Base-by-base conservation (phyloP, 306 rosid species). In the Malus sylvestris region DNA sequence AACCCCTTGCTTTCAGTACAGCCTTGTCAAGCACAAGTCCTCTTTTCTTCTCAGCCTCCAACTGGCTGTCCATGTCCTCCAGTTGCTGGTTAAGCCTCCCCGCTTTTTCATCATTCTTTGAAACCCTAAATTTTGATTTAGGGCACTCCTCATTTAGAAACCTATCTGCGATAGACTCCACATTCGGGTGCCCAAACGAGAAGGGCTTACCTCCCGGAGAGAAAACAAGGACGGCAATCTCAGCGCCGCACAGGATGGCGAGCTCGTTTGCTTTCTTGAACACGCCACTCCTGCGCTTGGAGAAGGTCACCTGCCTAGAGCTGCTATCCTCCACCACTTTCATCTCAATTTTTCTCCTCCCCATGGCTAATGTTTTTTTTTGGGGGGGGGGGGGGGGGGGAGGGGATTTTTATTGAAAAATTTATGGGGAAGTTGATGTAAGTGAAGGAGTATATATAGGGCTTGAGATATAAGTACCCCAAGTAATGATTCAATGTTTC, bases 241-340 rank as follows among this genome's bases (percentile, higher is more conserved):
- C 79, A 0, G 84, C 79, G 3, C 88, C 75, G 42, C 89, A 85
- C 1, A 90, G 83, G 3, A 88, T 79, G 7, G 91, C 91, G 6
- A 92, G 83, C 33, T 90, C 96, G 2, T 88, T 81, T 4, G 90
- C 91, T 53, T 92, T 92, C 75, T 89, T 87, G 77, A 85, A 86
- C 2, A 92, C 86, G 4, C 97, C 91, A 1, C 80, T 33, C 16
- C 91, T 81, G 20, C 90, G 82, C 82, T 87, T 92, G 0, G 96
- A 84, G 76, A 92, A 92, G 9, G 86, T 89, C 19, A 76, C 85
- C 38, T 86, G 80, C 30, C 85, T 82, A 13, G 68, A 83, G 71
- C 74, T 81, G 62, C 1, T 72, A 32, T 81, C 82, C 42, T 77
- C 70, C 64, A 84, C 81, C 77, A 62, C 80, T 59, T 85, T 88